Percentiles rank a stretch among this genome's conserved stretches.
phyloP scores from a whole-genome alignment of 192 early-diverging fungal species.

The Entomortierella parvispora region DNA sequence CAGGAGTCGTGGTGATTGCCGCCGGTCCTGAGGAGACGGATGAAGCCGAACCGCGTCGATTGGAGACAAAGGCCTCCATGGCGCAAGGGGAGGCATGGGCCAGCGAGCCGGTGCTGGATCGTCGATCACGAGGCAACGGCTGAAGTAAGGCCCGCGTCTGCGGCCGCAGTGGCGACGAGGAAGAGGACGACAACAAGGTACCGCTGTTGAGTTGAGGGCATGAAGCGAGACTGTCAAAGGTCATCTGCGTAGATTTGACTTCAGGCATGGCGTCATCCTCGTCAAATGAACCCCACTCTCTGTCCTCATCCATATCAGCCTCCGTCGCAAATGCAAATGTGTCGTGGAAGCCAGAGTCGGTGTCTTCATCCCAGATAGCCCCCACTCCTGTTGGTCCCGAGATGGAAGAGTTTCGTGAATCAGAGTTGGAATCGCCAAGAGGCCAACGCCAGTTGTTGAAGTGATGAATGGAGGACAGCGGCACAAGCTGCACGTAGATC shows the following conservation, averaged over 20 bases:
- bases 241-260: too few species aligned
- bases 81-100: conserved; percentile 26
- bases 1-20: conserved; percentile 1
- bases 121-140: conserved; percentile 27
- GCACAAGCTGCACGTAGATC: conserved; percentile 35
- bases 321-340: conserved; percentile 1
- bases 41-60: conserved; percentile 43
- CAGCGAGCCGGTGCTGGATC: conserved; percentile 45
- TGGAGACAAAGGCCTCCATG: conserved; percentile 47
- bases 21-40: conserved; percentile 22
- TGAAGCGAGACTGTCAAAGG: too few species aligned
- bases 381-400: too few species aligned
- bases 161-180: background rate
- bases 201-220: too few species aligned
- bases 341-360: conserved; percentile 32
- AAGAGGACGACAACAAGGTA: too few species aligned
- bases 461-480: conserved; percentile 39
- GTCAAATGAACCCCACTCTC: conserved; percentile 48
- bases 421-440: background rate
- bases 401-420: too few species aligned
- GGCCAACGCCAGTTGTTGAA: conserved; percentile 38
- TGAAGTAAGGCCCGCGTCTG: background rate
- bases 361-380: conserved; percentile 24
- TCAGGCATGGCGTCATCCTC: conserved; percentile 36
- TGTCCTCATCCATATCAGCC: conserved; percentile 42